phyloP scores from a whole-genome alignment of 495 filamentous ascomycete genomes.

The Aspergillus sclerotiicarbonarius region DNA sequence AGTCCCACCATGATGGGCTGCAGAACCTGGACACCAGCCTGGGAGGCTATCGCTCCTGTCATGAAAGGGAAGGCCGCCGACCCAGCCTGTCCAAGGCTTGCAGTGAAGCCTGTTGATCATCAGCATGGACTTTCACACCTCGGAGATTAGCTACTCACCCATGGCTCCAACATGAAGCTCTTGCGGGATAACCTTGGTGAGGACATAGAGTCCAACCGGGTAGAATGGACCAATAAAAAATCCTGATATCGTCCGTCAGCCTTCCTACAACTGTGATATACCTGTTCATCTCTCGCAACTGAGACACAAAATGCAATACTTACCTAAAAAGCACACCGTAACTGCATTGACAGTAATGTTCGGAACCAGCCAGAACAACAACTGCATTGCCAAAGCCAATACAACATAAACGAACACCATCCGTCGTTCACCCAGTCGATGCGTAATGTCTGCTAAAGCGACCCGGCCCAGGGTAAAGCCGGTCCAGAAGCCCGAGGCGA shows the following conservation, averaged over 20 bases:
- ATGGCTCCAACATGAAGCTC: constrained; percentile 37
- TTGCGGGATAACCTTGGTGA: constrained; percentile 35
- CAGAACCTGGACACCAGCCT: constrained; percentile 44
- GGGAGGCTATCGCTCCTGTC: constrained; percentile 47
- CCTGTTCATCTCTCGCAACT: neutral
- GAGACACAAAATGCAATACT: constrained; percentile 16
- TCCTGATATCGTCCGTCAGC: constrained; percentile 10
- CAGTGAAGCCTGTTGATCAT: constrained; percentile 35
- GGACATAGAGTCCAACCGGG: constrained; percentile 33
- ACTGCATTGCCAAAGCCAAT: constrained; percentile 43
- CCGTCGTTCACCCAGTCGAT: constrained; percentile 49
- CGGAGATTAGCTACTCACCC: constrained; percentile 11
- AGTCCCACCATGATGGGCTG: constrained; percentile 51
- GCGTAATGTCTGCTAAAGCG: constrained; percentile 52
- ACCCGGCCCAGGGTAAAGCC: constrained; percentile 61
- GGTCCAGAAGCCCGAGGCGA: constrained; percentile 71
- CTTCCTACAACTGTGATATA: neutral
- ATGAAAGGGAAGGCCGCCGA: constrained; percentile 51
- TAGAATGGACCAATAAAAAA: constrained; percentile 40
- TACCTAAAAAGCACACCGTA: constrained; percentile 61
- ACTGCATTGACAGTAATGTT: constrained; percentile 61
- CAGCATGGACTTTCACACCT: neutral
- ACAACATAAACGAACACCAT: constrained; percentile 49
- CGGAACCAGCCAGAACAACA: constrained; percentile 52
- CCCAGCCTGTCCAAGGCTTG: constrained; percentile 49